Evolutionary conservation across 2,329 filamentous ascomycete genomes (phyloP), one percentile per base, ranked within the genome.

Genomic region (Rhynchosporium secalis): DNA sequence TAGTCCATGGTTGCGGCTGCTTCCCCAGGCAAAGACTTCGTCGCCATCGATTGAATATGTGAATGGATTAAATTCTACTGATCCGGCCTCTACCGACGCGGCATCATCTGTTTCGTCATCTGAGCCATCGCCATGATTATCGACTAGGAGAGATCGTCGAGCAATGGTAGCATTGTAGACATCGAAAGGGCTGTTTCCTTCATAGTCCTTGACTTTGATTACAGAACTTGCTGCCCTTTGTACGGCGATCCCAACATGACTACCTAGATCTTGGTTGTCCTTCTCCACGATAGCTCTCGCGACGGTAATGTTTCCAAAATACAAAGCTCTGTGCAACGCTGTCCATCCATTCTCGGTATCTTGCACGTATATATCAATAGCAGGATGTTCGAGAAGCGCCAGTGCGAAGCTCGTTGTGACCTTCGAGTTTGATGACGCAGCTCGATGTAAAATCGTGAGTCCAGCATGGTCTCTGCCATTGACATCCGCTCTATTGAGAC

Each of bases 281-380:
- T 89, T 88, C 57, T 89, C 86, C 66, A 99, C 80, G 38, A 99
- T 86, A 26, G 91, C 80, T 52, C 92, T 86, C 2, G 95, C 95
- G 68, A 96, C 88, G 6, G 90, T 87, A 56, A 95, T 86, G 72
- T 97, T 97, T 52, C 94, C 94, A 69, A 88, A 86, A 74, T 97
- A 98, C 47, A 98, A 81, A 7, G 93, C 91, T 70, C 95, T 86
- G 73, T 99, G 95, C 45, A 99, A 81, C 43, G 93, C 88, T 64
- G 96, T 99, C 95, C 95, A 99, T 49, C 93, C 94, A 75, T 90
- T 98, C 76, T 99, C 95, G 7, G 81, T 80, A 75, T 99, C 95
- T 74, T 96, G 93, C 2, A 83, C 80, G 71, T 96, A 95, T 8
- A 98, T 79, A 76, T 99, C 95, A 68, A 92, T 84, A 58, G 88